Evolutionary conservation across 306 rosid genomes (phyloP).

Genomic region (Begonia masoniana): DNA sequence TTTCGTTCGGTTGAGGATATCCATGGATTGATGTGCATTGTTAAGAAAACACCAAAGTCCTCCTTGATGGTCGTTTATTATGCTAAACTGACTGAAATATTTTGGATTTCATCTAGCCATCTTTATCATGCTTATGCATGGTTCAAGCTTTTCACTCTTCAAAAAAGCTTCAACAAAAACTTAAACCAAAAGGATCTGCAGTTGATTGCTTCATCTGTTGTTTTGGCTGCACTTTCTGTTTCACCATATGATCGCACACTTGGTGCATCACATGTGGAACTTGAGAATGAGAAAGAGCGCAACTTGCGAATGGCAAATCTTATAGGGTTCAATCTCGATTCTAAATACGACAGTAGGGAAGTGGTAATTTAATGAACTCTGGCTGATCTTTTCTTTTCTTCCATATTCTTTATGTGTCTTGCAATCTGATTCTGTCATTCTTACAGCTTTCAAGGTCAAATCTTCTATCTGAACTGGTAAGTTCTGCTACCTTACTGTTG

Average conservation of each 20-base stretch:
- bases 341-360: constrained; percentile 76
- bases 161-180: constrained; percentile 87
- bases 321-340: constrained; percentile 81
- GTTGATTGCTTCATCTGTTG: constrained; percentile 92
- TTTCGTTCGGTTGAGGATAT: constrained; percentile 92
- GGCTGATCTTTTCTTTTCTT: constrained; percentile 2
- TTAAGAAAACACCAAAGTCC: constrained; percentile 86
- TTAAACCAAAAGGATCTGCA: constrained; percentile 94
- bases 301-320: constrained; percentile 86
- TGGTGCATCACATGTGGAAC: constrained; percentile 73
- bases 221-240: constrained; percentile 85
- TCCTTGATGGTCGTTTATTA: constrained; percentile 96
- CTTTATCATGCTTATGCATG: constrained; percentile 94
- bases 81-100: constrained; percentile 80
- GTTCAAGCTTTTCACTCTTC: constrained; percentile 83
- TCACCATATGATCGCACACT: constrained; percentile 61
- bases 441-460: constrained; percentile 74
- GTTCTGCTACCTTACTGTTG: constrained; percentile 5
- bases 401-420: neutral
- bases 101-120: constrained; percentile 80
- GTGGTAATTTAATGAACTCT: constrained; percentile 38
- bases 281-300: constrained; percentile 82
- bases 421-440: constrained; percentile 13
- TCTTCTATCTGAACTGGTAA: constrained; percentile 89
- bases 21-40: constrained; percentile 95